A percentile compares a stretch with the other conserved stretches of the same genome.
Evolutionary conservation across 305 asterid genomes (phyloP).

Genomic region (Fraxinus velutina): DNA sequence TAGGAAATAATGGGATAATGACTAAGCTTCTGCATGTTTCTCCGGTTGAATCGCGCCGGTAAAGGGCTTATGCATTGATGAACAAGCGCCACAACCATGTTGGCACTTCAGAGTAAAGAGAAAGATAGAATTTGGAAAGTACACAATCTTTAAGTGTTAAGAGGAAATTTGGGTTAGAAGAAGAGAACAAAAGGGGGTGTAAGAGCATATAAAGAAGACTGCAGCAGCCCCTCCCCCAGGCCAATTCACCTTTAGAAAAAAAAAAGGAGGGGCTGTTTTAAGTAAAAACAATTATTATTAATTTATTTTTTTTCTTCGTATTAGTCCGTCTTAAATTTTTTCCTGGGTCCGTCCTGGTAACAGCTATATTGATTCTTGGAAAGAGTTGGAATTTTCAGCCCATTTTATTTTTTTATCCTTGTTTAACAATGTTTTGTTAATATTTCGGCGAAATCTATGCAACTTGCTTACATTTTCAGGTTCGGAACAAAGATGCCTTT

Average conservation of each 20-base stretch:
- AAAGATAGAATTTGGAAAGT: not conserved
- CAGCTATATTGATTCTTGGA: conserved; percentile 6
- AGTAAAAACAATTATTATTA: too few relatives aligned
- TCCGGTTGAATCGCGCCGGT: conserved; percentile 26
- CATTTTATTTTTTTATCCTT: not conserved
- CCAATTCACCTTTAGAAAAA: too few relatives aligned
- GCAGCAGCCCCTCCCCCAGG: too few relatives aligned
- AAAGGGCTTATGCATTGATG: conserved; percentile 20
- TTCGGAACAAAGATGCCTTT: conserved; percentile 3
- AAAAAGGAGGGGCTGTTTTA: too few relatives aligned
- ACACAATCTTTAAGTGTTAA: not conserved
- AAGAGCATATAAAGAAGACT: conserved; percentile 26
- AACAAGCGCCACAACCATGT: conserved; percentile 42
- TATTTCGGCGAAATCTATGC: not conserved
- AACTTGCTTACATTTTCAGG: not conserved
- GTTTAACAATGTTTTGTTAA: not conserved
- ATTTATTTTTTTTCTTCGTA: not conserved
- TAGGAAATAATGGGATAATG: conserved; percentile 23
- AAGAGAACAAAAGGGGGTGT: conserved; percentile 14
- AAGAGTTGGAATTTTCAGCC: not conserved
- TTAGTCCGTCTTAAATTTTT: too few relatives aligned
- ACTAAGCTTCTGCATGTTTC: conserved; percentile 29
- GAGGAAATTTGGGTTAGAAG: not conserved
- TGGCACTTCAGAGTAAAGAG: not conserved
- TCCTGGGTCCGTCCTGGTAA: too few relatives aligned